Evolutionary conservation across 2,329 filamentous ascomycete species (phyloP).

Genomic region (Talaromyces sp.): DNA sequence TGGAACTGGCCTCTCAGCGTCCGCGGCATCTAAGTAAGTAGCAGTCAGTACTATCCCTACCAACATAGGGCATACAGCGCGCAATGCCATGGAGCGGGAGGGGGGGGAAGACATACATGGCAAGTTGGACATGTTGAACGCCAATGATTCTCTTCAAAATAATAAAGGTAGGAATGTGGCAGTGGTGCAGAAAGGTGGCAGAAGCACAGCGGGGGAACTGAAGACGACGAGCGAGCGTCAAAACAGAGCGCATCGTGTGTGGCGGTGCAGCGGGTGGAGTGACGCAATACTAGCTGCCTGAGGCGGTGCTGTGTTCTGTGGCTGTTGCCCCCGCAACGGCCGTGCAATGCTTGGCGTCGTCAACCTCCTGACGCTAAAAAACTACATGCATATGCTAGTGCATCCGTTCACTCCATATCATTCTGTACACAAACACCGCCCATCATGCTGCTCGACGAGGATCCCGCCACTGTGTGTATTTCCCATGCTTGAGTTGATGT

Average conservation of each 20-base stretch:
- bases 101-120: slow-evolving; percentile 38
- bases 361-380: too few species aligned
- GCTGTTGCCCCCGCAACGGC: slow-evolving; percentile 37
- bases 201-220: not conserved
- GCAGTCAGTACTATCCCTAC: not conserved
- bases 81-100: not conserved
- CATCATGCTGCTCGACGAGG: slow-evolving; percentile 91
- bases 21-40: slow-evolving; percentile 70
- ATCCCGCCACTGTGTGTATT: slow-evolving; percentile 69
- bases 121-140: slow-evolving; percentile 40
- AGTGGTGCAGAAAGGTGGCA: not conserved
- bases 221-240: not conserved
- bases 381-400: too few species aligned
- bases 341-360: not conserved
- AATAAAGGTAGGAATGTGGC: not conserved
- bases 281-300: not conserved
- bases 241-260: not conserved
- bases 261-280: not conserved
- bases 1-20: slow-evolving; percentile 76
- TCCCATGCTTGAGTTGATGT: not conserved
- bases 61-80: too few species aligned
- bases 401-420: not conserved
- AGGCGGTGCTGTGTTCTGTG: slow-evolving; percentile 28
- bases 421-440: slow-evolving; percentile 7
- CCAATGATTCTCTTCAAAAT: too few species aligned